Evolutionary conservation across 306 rosid species (phyloP).

Genomic region (Sicyos edulis): DNA sequence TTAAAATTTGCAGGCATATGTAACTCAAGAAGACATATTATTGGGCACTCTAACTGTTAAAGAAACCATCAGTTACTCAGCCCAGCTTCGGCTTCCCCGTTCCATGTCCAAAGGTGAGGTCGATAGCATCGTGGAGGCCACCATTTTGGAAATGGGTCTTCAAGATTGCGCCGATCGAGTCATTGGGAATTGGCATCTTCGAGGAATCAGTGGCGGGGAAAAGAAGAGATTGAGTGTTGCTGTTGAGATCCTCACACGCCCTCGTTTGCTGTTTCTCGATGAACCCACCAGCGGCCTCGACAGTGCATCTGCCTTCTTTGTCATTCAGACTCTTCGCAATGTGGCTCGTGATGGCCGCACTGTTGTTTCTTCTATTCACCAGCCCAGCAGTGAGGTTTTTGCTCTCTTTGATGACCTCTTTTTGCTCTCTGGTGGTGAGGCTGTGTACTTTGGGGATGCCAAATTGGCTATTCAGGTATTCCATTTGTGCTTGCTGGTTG

Average conservation of each 20-base stretch:
- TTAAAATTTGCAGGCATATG: conserved; percentile 52
- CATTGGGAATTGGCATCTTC: conserved; percentile 79
- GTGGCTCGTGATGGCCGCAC: conserved; percentile 77
- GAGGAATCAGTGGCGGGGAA: conserved; percentile 94
- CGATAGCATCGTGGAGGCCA: conserved; percentile 46
- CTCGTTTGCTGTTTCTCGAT: conserved; percentile 70
- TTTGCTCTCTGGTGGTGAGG: conserved; percentile 78
- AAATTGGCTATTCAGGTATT: conserved; percentile 60
- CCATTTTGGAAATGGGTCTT: conserved; percentile 78
- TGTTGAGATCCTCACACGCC: conserved; percentile 78
- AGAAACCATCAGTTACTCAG: conserved; percentile 78
- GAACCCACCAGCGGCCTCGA: conserved; percentile 94
- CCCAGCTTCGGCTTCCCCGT: conserved; percentile 68
- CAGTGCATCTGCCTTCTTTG: conserved; percentile 91
- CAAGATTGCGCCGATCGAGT: conserved; percentile 67
- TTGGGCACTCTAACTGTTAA: conserved; percentile 79
- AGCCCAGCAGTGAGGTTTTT: conserved; percentile 91
- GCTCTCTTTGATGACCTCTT: conserved; percentile 88
- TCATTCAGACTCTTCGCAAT: conserved; percentile 65
- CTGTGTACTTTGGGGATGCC: conserved; percentile 74
- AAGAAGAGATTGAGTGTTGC: conserved; percentile 86
- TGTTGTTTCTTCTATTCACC: conserved; percentile 77
- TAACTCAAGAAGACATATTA: conserved; percentile 76
- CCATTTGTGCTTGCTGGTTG: not conserved
- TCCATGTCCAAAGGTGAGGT: conserved; percentile 52